phyloP scores from a whole-genome alignment of 495 filamentous ascomycete genomes.

The Rusavskia elegans region DNA sequence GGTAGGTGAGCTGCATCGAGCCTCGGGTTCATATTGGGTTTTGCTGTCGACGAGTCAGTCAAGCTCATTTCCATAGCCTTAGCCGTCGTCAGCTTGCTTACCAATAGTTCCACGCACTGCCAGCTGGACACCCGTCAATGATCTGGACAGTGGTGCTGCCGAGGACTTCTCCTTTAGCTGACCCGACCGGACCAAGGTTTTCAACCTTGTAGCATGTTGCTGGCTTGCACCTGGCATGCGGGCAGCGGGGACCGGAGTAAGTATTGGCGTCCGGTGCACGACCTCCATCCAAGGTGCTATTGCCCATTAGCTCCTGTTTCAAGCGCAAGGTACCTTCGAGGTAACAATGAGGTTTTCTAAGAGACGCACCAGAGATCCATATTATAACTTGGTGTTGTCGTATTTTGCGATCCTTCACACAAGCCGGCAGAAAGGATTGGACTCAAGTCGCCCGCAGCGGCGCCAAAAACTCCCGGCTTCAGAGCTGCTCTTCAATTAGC shows the following conservation, averaged over 20 bases:
- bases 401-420: conserved; percentile 5
- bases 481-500: not conserved
- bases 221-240: not conserved
- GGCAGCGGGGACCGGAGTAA: conserved; percentile 6
- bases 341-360: not conserved
- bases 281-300: not conserved
- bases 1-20: not conserved
- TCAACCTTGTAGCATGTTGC: conserved; percentile 7
- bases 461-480: conserved; percentile 2
- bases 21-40: not conserved
- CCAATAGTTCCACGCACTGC: conserved; percentile 8
- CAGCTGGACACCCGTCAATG: conserved; percentile 8
- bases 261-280: not conserved
- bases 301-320: not conserved
- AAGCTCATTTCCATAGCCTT: not conserved
- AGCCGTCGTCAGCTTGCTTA: not conserved
- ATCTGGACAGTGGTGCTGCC: conserved; percentile 9
- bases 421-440: conserved; percentile 4
- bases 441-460: conserved; percentile 9
- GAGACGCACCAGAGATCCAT: conserved; percentile 3
- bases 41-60: not conserved
- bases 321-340: not conserved
- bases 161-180: not conserved
- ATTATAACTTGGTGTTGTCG: conserved; percentile 1
- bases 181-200: conserved; percentile 1